Evolutionary conservation across 371 early-diverging fungal species (phyloP).

Genomic region (Mitosporidium daphniae): DNA sequence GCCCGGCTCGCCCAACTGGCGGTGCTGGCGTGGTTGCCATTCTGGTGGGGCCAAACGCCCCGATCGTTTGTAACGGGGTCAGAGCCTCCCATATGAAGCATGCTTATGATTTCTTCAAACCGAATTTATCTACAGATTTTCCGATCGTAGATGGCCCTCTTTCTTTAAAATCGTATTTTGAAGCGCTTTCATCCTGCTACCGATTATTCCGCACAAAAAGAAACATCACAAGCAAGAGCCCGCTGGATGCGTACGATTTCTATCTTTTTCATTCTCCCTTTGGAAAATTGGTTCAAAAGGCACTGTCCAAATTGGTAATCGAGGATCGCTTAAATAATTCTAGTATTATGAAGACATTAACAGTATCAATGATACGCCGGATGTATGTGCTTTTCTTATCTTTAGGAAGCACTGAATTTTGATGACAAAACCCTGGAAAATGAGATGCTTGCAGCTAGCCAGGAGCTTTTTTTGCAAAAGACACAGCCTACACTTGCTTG

Average conservation of each 20-base stretch:
- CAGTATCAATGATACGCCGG: background rate
- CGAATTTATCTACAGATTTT: slow-evolving; percentile 64
- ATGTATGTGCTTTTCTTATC: slow-evolving; percentile 24
- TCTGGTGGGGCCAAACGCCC: slow-evolving; percentile 62
- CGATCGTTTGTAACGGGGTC: slow-evolving; percentile 53
- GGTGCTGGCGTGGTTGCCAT: slow-evolving; percentile 79
- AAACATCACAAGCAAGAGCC: slow-evolving; percentile 15
- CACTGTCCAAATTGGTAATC: too few species aligned
- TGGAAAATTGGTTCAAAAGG: slow-evolving; percentile 72
- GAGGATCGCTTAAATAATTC: too few species aligned
- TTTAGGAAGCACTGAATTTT: slow-evolving; percentile 1
- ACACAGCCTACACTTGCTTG: slow-evolving; percentile 35
- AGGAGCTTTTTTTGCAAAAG: slow-evolving; percentile 25
- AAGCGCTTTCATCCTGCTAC: slow-evolving; percentile 55
- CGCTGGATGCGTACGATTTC: slow-evolving; percentile 28
- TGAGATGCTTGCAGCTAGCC: slow-evolving; percentile 33
- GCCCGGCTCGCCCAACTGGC: slow-evolving; percentile 61
- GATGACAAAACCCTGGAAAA: slow-evolving; percentile 42
- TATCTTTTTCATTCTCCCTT: slow-evolving; percentile 71
- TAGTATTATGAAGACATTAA: background rate
- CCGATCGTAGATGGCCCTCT: slow-evolving; percentile 73
- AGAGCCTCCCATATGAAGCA: slow-evolving; percentile 72
- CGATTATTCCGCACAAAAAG: slow-evolving; percentile 28
- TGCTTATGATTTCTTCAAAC: slow-evolving; percentile 87
- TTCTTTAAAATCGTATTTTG: slow-evolving; percentile 54